Percentiles rank a stretch among this genome's conserved stretches.
Conservation (phyloP, 192 early-diverging fungal genomes). For the Linnemannia hyalina region DNA sequence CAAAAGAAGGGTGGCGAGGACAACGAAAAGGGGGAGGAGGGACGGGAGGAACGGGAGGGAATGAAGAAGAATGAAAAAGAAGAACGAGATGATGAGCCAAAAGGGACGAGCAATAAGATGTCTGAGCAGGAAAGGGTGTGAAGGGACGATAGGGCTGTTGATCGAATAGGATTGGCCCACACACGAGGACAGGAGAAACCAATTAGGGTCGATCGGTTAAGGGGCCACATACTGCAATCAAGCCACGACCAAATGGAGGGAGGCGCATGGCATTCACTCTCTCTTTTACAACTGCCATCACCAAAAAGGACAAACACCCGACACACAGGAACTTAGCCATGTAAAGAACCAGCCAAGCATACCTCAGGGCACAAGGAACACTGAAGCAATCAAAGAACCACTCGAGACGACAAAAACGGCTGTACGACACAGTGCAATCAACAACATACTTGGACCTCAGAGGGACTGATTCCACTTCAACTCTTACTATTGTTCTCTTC, state of each 20-base stretch:
- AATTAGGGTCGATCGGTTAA: not conserved
- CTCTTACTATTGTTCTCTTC: not conserved
- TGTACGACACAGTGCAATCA: not conserved
- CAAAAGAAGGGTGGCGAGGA: not conserved
- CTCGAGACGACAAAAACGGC: not conserved
- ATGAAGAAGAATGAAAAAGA: not conserved
- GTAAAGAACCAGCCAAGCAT: not conserved
- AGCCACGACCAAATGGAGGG: not conserved
- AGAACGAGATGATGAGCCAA: constrained; percentile 6
- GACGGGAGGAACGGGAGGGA: not conserved
- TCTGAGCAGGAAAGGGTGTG: not conserved
- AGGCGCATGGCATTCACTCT: not conserved
- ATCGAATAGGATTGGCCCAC: not conserved
- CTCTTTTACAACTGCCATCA: not conserved
- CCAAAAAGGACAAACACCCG: not conserved
- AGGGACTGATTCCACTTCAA: not conserved
- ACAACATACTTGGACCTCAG: not conserved
- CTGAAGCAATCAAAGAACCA: not conserved
- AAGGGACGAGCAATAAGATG: not conserved
- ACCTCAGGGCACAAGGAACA: not conserved
- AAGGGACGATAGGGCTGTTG: not conserved
- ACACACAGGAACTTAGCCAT: not conserved
- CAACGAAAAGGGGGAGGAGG: not conserved
- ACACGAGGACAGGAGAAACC: not conserved
- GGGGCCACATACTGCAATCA: not conserved